Conservation (phyloP, 768 basidiomycete species). For the Pisolithus tinctorius region DNA sequence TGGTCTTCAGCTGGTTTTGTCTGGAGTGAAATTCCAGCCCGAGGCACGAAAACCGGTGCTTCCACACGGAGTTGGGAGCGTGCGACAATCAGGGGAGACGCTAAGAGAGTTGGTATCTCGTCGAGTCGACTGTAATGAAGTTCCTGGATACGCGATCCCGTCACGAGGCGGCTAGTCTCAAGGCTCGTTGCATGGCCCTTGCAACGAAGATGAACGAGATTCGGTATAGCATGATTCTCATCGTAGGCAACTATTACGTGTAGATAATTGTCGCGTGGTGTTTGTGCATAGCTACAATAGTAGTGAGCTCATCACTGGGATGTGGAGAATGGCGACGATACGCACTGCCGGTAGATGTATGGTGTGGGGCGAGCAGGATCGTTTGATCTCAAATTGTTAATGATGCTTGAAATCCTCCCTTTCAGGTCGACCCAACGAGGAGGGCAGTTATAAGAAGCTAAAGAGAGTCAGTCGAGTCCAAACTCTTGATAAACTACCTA, state of each 20-base stretch:
- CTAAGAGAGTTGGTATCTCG: constrained; percentile 26
- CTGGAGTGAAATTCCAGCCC: background rate
- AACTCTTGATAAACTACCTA: constrained; percentile 23
- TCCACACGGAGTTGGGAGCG: constrained; percentile 11
- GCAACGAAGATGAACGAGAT: constrained; percentile 22
- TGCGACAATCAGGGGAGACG: constrained; percentile 9
- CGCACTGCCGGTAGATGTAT: constrained; percentile 7
- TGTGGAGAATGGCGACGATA: background rate
- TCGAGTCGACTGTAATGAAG: constrained; percentile 25
- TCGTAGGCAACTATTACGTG: constrained; percentile 8
- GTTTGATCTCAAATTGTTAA: constrained; percentile 4
- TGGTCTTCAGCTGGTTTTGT: background rate
- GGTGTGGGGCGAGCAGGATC: background rate
- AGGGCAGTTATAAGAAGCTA: constrained; percentile 31
- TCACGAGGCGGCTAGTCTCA: background rate
- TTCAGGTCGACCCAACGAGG: constrained; percentile 1
- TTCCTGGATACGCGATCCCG: constrained; percentile 16
- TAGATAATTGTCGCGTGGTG: constrained; percentile 4
- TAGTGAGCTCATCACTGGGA: background rate
- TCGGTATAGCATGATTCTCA: constrained; percentile 1
- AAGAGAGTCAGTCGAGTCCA: background rate
- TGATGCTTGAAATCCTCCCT: constrained; percentile 1
- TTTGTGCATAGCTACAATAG: background rate
- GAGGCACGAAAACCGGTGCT: constrained; percentile 15
- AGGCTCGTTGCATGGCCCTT: background rate